Conservation (phyloP, 345 rosid species). For the Streptanthus diversifolius region DNA sequence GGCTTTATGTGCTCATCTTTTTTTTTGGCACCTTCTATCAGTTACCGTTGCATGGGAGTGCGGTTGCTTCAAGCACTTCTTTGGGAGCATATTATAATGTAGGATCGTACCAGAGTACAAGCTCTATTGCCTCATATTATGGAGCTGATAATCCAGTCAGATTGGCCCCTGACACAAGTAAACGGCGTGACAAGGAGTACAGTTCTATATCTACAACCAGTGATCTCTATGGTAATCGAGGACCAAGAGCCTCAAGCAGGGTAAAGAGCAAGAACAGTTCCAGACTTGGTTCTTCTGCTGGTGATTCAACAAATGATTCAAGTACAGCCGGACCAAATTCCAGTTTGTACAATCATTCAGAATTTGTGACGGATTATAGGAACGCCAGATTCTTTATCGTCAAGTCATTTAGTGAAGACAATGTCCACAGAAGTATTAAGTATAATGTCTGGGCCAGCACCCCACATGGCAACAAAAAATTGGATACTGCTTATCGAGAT, state of each 20-base stretch:
- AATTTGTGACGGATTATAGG: conserved; percentile 51
- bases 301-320: conserved; percentile 36
- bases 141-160: conserved; percentile 46
- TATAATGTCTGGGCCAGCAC: conserved; percentile 78
- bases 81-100: conserved; percentile 44
- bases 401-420: conserved; percentile 81
- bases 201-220: conserved; percentile 38
- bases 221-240: conserved; percentile 60
- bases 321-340: conserved; percentile 35
- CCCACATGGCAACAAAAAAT: conserved; percentile 66
- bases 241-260: conserved; percentile 61
- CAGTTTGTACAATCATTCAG: conserved; percentile 44
- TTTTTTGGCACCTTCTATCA: conserved; percentile 22
- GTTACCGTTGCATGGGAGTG: conserved; percentile 43
- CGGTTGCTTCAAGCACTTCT: conserved; percentile 45
- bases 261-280: conserved; percentile 42
- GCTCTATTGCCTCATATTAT: conserved; percentile 10
- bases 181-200: conserved; percentile 55
- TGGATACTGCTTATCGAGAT: conserved; percentile 62
- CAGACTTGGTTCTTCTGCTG: conserved; percentile 34
- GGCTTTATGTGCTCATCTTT: neutral
- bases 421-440: conserved; percentile 72
- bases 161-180: conserved; percentile 43
- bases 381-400: conserved; percentile 64
- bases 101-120: conserved; percentile 45